phyloP scores from a whole-genome alignment of 345 rosid genomes.

The Arabidopsis arenosa region DNA sequence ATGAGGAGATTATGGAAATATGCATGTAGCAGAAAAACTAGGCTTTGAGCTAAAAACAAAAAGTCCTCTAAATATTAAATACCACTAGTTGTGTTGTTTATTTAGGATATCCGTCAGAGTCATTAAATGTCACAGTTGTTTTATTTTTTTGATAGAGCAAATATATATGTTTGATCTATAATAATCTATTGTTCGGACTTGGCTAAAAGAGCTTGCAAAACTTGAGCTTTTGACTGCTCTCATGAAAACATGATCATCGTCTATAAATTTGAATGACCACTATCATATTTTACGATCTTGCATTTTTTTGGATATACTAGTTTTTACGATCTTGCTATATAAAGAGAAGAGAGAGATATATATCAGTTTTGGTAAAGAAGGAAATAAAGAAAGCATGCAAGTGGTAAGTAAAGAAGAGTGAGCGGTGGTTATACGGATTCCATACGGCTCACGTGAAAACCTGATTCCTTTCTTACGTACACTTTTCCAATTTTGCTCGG shows the following conservation, averaged over 20 bases:
- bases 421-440: conserved; percentile 35
- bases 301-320: not conserved
- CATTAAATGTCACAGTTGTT: not conserved
- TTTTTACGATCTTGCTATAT: not conserved
- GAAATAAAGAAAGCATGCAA: not conserved
- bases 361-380: not conserved
- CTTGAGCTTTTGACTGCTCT: no score
- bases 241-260: no score
- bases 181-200: no score
- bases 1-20: not conserved
- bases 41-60: not conserved
- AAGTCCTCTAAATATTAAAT: not conserved
- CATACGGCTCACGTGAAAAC: conserved; percentile 43
- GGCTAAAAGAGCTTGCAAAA: no score
- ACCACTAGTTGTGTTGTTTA: not conserved
- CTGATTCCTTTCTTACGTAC: conserved; percentile 29
- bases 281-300: not conserved
- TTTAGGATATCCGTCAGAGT: not conserved
- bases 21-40: conserved; percentile 18
- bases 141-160: not conserved
- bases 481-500: conserved; percentile 24
- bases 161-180: no score
- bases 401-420: conserved; percentile 6
- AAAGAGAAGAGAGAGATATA: not conserved
- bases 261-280: no score